Evolutionary conservation across 2,329 filamentous ascomycete genomes (phyloP), one percentile per base, ranked within the genome.

Genomic region (Stylonectria norvegica): DNA sequence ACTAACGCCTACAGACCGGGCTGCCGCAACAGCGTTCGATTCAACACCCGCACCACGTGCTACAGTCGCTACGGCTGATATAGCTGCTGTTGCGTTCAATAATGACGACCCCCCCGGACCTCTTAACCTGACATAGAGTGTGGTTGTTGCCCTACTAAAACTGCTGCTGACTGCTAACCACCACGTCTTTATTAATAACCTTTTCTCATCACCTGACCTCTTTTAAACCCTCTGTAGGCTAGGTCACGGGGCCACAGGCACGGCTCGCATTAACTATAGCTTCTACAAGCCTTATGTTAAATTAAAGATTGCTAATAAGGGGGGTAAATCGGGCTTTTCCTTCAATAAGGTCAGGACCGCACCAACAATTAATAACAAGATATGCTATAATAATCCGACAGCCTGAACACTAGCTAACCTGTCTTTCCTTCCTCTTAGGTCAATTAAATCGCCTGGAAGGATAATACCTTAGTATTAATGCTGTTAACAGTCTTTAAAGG

Each of bases 171-270:
- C 30, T 18, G 20, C 30, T 14, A 50, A 7, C 30, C 46, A 50
- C 34, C 34, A 49, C 33, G 39, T 49, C 42, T 47, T 50, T 17
- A n/a, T 42, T 16, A 32, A 51, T 42, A 51, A 47, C 38, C 44
- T 52, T 15, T 49, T 50, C 29, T 48, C 40, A 0, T 36, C 34
- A 2, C 33, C 20, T 14, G 5, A 42, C 18, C 47, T 46, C 29
- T 42, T 47, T 29, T 14, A 23, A 8, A 20, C n/a, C 3, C 39
- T 52, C 28, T 30, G 38, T 9, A 9, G 43, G 5, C 12, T 10
- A 30, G 36, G 42, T 12, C 7, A 16, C 4, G 31, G 36, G 1
- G 45, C 45, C 15, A 50, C 38, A 42, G 43, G 49, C 37, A 50
- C 36, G 18, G 40, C 33, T 22, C 44, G 44, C 11, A 20, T 20